Conservation (phyloP, 768 basidiomycete species). For the Mycena haematopus region DNA sequence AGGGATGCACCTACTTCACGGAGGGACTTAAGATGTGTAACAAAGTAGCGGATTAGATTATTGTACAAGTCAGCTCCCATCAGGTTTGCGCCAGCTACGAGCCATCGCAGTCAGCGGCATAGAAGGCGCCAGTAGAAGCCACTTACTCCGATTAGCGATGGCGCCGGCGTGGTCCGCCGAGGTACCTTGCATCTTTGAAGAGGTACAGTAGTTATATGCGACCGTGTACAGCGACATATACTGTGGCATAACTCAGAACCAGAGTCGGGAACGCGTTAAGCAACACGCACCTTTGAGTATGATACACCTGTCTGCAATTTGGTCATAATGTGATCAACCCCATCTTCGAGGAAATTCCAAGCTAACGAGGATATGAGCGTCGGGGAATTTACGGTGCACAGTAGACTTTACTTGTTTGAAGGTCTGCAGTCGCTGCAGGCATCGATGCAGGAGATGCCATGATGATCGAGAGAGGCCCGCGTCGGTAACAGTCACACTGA, state of each 20-base stretch:
- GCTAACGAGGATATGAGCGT: constrained; percentile 33
- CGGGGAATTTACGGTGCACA: background rate
- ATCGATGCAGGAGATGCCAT: constrained; percentile 51
- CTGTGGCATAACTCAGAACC: constrained; percentile 44
- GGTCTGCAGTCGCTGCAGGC: constrained; percentile 65
- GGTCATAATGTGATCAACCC: constrained; percentile 92
- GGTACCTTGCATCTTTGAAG: constrained; percentile 74
- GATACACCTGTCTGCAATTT: constrained; percentile 89
- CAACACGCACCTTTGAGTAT: constrained; percentile 63
- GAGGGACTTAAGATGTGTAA: constrained; percentile 77
- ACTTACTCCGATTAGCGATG: constrained; percentile 74
- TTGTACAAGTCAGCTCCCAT: constrained; percentile 99
- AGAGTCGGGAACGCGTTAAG: background rate
- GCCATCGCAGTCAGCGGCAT: constrained; percentile 25
- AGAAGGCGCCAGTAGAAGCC: constrained; percentile 40
- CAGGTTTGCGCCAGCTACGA: constrained; percentile 85
- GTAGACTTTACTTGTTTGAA: constrained; percentile 60
- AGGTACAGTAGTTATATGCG: constrained; percentile 98
- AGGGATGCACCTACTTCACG: constrained; percentile 44
- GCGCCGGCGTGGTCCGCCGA: constrained; percentile 49
- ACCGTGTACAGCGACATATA: constrained; percentile 93
- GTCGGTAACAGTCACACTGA: background rate
- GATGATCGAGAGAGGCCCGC: constrained; percentile 34
- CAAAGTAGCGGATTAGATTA: constrained; percentile 91
- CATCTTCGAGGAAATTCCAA: constrained; percentile 87